Conservation (phyloP, 441 rosid species). For the Flueggea neowawraea region DNA sequence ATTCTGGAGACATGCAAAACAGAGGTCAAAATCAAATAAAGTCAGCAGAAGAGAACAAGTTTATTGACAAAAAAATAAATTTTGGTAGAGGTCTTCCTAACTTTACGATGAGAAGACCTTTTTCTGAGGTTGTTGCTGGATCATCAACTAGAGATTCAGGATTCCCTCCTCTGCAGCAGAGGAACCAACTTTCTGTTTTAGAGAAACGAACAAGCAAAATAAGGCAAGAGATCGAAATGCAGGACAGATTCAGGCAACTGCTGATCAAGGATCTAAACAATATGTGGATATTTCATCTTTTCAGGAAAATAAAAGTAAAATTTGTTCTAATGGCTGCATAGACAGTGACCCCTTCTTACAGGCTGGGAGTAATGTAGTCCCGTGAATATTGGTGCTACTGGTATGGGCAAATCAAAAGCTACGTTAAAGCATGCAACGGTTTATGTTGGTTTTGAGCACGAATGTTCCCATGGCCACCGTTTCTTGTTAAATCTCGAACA, state of each 20-base stretch:
- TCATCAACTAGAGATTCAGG: slow-evolving; percentile 50
- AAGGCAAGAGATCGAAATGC: slow-evolving; percentile 25
- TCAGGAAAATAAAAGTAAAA: slow-evolving; percentile 28
- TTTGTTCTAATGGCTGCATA: slow-evolving; percentile 21
- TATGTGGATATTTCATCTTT: slow-evolving; percentile 27
- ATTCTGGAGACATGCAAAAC: slow-evolving; percentile 21
- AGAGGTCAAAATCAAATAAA: slow-evolving; percentile 36
- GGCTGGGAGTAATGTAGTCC: slow-evolving; percentile 59
- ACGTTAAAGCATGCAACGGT: slow-evolving; percentile 39
- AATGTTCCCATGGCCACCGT: slow-evolving; percentile 84
- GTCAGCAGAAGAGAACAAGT: slow-evolving; percentile 29
- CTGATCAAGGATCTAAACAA: slow-evolving; percentile 44
- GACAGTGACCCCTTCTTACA: slow-evolving; percentile 41
- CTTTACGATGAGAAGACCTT: slow-evolving; percentile 70
- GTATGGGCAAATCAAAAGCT: slow-evolving; percentile 29
- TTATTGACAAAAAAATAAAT: slow-evolving; percentile 43
- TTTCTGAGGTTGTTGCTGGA: slow-evolving; percentile 91
- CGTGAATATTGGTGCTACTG: slow-evolving; percentile 36
- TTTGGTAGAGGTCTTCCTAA: slow-evolving; percentile 71
- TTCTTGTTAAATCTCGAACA: slow-evolving; percentile 57
- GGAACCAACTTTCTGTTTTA: slow-evolving; percentile 40
- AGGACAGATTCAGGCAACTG: slow-evolving; percentile 27
- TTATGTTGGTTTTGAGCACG: slow-evolving; percentile 89
- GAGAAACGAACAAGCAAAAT: slow-evolving; percentile 44
- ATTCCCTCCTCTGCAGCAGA: slow-evolving; percentile 75